phyloP scores from a whole-genome alignment of 345 rosid genomes.

The Erysimum cheiranthoides region DNA sequence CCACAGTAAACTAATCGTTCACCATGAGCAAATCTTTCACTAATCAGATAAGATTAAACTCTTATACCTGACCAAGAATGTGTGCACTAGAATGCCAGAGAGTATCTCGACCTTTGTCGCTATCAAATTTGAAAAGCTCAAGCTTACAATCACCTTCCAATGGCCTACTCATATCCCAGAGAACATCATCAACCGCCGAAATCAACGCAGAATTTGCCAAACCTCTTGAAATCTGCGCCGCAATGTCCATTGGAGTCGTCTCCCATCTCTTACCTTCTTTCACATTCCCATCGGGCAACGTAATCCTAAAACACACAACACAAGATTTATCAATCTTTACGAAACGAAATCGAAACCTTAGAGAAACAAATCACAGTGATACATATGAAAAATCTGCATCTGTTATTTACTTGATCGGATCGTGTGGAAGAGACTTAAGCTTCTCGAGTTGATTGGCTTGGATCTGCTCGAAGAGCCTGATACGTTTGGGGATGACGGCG shows the following conservation, averaged over 20 bases:
- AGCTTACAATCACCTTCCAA: conserved; percentile 82
- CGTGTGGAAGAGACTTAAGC: conserved; percentile 65
- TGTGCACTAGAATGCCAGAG: conserved; percentile 99
- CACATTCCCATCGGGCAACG: conserved; percentile 70
- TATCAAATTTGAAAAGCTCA: conserved; percentile 71
- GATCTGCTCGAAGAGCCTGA: conserved; percentile 69
- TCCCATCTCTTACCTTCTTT: conserved; percentile 92
- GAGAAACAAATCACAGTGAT: not conserved
- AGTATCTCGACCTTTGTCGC: conserved; percentile 88
- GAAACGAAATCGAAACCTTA: not conserved
- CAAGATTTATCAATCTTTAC: not conserved
- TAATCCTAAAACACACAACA: conserved; percentile 53
- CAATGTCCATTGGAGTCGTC: conserved; percentile 77
- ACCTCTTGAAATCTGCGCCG: conserved; percentile 69
- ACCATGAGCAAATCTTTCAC: not conserved
- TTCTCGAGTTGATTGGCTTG: conserved; percentile 63
- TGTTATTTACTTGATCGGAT: conserved; percentile 66
- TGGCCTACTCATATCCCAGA: conserved; percentile 96
- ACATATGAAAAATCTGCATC: not conserved
- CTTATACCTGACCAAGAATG: conserved; percentile 88
- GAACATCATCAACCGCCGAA: conserved; percentile 70
- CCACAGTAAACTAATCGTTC: conserved; percentile 10
- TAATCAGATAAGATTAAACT: not conserved
- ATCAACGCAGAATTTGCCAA: conserved; percentile 74
- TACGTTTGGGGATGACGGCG: conserved; percentile 67